These are phyloP conservation scores for Alternaria novae-zelandiae DNA, from an alignment of 2,329 filamentous ascomycete genomes.

Conservation along the genomic window DNA sequence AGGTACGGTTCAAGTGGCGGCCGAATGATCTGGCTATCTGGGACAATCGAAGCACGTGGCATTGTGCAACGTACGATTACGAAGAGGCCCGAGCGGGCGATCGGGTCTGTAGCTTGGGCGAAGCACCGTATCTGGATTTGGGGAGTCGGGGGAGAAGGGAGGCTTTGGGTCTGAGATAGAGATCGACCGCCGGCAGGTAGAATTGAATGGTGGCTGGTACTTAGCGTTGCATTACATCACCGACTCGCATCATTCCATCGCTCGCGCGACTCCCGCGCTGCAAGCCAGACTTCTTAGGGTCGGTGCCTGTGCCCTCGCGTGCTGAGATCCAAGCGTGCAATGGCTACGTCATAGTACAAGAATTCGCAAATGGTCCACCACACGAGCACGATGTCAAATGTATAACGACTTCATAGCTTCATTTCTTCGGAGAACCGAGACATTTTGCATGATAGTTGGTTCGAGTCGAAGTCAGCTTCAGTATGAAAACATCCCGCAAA, in stretches of 20 bases:
- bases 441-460: not conserved
- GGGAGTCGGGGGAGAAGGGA: slow-evolving; percentile 44
- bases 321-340: not conserved
- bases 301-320: not conserved
- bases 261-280: not conserved
- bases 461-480: not conserved
- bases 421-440: not conserved
- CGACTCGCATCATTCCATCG: not conserved
- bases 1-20: slow-evolving; percentile 58
- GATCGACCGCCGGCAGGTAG: not conserved
- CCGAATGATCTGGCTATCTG: slow-evolving; percentile 60
- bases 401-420: not conserved
- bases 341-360: not conserved
- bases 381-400: not conserved
- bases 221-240: not conserved
- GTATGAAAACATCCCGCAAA: not conserved
- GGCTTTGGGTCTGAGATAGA: not conserved
- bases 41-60: slow-evolving; percentile 68
- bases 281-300: not conserved
- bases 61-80: slow-evolving; percentile 70
- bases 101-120: slow-evolving; percentile 61
- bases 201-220: not conserved
- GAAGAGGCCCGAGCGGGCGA: slow-evolving; percentile 59
- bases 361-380: not conserved
- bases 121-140: slow-evolving; percentile 63